Base-by-base conservation (phyloP, 179 eudicot genomes). In the Beta corolliflora region DNA sequence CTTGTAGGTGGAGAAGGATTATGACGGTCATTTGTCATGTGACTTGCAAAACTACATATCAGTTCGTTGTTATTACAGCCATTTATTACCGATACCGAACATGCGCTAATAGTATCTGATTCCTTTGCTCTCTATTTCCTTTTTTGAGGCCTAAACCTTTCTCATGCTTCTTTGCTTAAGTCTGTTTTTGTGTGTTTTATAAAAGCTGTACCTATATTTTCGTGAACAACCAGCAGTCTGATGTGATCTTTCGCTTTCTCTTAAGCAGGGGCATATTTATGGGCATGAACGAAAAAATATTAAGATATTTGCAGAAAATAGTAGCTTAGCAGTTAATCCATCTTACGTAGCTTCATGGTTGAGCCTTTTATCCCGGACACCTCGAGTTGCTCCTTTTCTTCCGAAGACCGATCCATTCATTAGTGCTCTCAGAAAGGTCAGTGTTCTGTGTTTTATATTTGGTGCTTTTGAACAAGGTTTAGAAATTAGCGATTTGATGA, bases 311-410 rank as follows among this genome's bases (percentile, higher is more conserved):
- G 95, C 97, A 18, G 99, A 94, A 66, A 79, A 89, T 71, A 91
- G 98, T 86, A 92, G 92, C 87, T 88, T 88, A 69, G 93, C 95
- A 36, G 87, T 94, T 84, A 94, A 89, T 83, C 97, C 99, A 66
- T 88, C 98, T 58, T 91, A 95, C 79, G 81, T 95, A 75, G 18
- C 79, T 58, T 90, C 98, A 19, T 92, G 98, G 97, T 83, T 91
- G 86, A 83, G 84, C 76, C 92, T 93, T 79, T 87, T 95, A 84
- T 95, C 99, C 45, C 88, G 85, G 75, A 94, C 99, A 23, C 93
- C 99, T 85, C 92, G 98, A 64, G 95, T 95, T 81, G 95, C 99
- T 58, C 98, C 99, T 68, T 95, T 94, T 85, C 93, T 95, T 44
- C 85, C 91, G 21, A 95, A 92, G 89, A 84, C 83, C 86, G 97